Base-by-base conservation (phyloP, 352 stramenopile genomes). In the Pythium oligandrum region DNA sequence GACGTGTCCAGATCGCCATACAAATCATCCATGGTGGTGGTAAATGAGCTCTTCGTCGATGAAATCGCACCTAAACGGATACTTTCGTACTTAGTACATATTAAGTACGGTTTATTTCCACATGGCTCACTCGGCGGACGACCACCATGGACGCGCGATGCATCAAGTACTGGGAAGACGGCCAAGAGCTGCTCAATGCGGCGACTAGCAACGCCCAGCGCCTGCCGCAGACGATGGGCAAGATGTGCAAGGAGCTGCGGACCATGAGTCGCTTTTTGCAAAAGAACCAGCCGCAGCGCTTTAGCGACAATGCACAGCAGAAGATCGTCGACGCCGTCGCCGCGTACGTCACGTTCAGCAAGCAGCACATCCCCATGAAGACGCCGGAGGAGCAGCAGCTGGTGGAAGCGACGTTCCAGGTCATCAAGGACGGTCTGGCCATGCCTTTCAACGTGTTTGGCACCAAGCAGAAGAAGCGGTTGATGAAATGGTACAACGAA, bases 401-500 rank as follows among this genome's bases (percentile, higher is more conserved):
- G 37, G 44, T 71, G 4, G 78, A 94, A 42, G 75, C 70, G 1
- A 68, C 71, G 10, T 84, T 91, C 40, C 59, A 86, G 40, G 76
- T 79, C 7, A 67, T 94, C 32, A 94, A 91, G 45, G 83, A 93
- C 42, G 79, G 66, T 1, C 71, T 94, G 0, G 83, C 81, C 9
- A 94, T 94, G 83, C 83, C 81, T 3, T 92, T 90, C 55, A 88
- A 77, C 52, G 81, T 92, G 46, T 66, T 92, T 47, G 73, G 78
- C 54, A 76, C 73, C 11, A 94, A 92, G 52, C 77, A 92, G 46
- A 92, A 94, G 64, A 92, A 91, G 49, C 70, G 62, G 12, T 63
- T 92, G 40, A 53, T 93, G 32, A 94, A 93, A 49, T 90, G 83
- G 78, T 85, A 92, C 71, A 91, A 91, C 44, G 81, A 94, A 51